Base-by-base conservation (phyloP, 2,329 filamentous ascomycete species). In the Pestalotiopsis sp. region DNA sequence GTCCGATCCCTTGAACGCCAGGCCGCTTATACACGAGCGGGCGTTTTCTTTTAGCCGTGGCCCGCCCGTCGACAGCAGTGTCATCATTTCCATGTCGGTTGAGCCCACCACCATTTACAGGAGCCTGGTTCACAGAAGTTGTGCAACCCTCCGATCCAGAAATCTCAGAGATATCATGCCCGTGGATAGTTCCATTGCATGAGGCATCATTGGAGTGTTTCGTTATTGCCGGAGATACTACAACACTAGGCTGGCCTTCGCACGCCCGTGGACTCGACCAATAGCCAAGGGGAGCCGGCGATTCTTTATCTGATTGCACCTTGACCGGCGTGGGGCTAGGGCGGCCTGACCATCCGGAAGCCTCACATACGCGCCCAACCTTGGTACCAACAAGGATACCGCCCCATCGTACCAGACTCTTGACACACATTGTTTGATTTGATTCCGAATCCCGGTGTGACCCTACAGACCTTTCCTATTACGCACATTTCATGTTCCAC, bases 281-380 rank as follows among this genome's bases (percentile, higher is more conserved):
- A 86, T 86, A 67, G 77, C 77, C 79, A 72, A 70, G 72, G 73
- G 68, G 71, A 76, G 71, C 72, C 71, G 69, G 74, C 71, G 71
- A 75, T 77, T 78, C 79, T 81, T 77, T 78, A 75, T 84, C 81
- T 79, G 79, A 86, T 86, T 86, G 84, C 82, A 80, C 80, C 75
- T 81, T 77, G 73, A 74, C 75, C 75, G 73, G 77, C 79, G 77
- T 77, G 78, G 79, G 80, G 79, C 79, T 79, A 76, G 76, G 73
- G 73, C 77, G 74, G 73, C 79, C 77, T 79, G 80, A 68, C 85
- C 84, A 86, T 78, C 82, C 79, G 80, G 77, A 81, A 81, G 79
- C 80, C 80, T 80, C 79, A 76, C 80, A 84, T 88, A 88, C 82
- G 85, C 86, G 86, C 86, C 85, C 76, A 71, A 76, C 75, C 73